phyloP scores from a whole-genome alignment of 768 basidiomycete genomes.

The Clitopilus hobsonii region DNA sequence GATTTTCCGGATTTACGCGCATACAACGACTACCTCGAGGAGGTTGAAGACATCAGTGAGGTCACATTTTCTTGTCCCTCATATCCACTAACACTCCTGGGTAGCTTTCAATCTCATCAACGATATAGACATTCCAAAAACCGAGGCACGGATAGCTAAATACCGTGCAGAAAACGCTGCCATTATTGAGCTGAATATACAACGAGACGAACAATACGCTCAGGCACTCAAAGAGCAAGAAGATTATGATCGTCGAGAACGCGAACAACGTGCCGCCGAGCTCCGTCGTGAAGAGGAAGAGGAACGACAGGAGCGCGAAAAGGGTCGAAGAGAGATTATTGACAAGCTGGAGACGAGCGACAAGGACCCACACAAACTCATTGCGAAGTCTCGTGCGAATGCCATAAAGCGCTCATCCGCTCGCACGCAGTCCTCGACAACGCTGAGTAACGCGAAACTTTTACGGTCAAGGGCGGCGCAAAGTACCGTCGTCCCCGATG shows the following conservation, averaged over 20 bases:
- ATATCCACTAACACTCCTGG: conserved; percentile 2
- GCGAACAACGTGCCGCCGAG: conserved; percentile 64
- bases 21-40: conserved; percentile 95
- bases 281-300: conserved; percentile 66
- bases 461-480: conserved; percentile 62
- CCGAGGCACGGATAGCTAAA: conserved; percentile 76
- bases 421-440: conserved; percentile 42
- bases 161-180: conserved; percentile 81
- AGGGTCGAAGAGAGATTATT: conserved; percentile 68
- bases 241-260: conserved; percentile 69
- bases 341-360: conserved; percentile 77
- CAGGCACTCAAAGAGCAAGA: conserved; percentile 74
- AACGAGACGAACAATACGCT: conserved; percentile 74
- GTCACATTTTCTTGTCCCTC: conserved; percentile 6
- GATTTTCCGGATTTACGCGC: conserved; percentile 78
- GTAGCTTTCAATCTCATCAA: conserved; percentile 94
- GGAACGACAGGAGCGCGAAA: conserved; percentile 72
- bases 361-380: conserved; percentile 63
- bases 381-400: conserved; percentile 64
- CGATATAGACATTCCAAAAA: conserved; percentile 73
- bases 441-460: conserved; percentile 44
- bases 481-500: conserved; percentile 66
- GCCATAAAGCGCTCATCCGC: conserved; percentile 59
- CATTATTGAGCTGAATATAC: conserved; percentile 78
- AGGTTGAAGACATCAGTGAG: conserved; percentile 83